Evolutionary conservation across 140 eudicot genomes (phyloP).

Genomic region (Flaveria floridana): DNA sequence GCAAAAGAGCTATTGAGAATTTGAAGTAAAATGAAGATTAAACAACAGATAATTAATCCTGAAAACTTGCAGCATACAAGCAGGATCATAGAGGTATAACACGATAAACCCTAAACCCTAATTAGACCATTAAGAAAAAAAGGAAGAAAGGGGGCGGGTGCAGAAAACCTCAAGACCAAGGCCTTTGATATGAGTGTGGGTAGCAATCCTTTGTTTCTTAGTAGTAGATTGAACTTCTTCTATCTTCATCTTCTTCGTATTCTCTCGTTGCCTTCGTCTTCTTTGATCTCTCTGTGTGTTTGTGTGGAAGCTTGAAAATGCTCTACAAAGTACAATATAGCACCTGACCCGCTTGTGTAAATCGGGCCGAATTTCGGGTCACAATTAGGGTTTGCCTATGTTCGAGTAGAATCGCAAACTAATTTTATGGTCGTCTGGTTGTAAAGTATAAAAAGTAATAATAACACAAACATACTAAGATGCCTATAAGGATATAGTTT

Average conservation of each 20-base stretch:
- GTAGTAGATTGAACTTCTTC: conserved; percentile 89
- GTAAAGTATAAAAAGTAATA: too few species aligned
- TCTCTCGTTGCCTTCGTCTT: conserved; percentile 1
- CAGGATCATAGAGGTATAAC: neutral
- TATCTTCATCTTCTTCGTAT: conserved; percentile 59
- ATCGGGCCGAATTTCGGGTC: conserved; percentile 18
- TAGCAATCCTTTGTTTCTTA: conserved; percentile 89
- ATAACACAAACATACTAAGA: too few species aligned
- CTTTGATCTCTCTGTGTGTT: conserved; percentile 6
- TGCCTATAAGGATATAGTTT: too few species aligned
- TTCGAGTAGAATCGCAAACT: too few species aligned
- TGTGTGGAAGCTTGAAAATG: neutral
- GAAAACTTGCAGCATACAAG: neutral
- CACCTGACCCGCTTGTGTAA: conserved; percentile 5
- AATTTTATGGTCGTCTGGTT: too few species aligned
- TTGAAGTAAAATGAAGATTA: too few species aligned
- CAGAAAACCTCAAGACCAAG: conserved; percentile 84
- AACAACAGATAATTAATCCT: too few species aligned
- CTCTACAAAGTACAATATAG: neutral
- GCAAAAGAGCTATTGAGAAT: neutral
- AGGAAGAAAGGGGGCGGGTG: neutral
- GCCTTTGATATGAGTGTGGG: conserved; percentile 98
- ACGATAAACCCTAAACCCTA: conserved; percentile 44
- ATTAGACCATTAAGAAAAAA: neutral
- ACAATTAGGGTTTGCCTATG: conserved; percentile 15